Evolutionary conservation across 225 moss, liverwort and hornwort genomes (phyloP).

Genomic region (Marchantia polymorpha): DNA sequence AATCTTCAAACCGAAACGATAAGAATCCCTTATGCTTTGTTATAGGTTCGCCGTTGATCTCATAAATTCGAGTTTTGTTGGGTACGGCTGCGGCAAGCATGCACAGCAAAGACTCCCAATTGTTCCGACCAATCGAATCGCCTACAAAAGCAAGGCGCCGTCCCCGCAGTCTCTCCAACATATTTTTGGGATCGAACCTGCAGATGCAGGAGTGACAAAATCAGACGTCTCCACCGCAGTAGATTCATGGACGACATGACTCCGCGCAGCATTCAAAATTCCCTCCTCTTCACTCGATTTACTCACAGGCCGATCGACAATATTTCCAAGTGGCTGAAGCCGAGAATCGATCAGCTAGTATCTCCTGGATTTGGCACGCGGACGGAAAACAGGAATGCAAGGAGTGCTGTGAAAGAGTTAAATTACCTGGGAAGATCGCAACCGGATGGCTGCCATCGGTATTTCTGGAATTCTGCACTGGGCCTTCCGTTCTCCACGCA

Average conservation of each 20-base stretch:
- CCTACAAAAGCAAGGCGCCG: conserved; percentile 70
- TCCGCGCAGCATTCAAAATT: not conserved
- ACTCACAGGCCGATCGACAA: not conserved
- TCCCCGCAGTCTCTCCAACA: conserved; percentile 63
- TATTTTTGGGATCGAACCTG: conserved; percentile 58
- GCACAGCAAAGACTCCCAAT: conserved; percentile 96
- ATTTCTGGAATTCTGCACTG: conserved; percentile 65
- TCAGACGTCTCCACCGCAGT: not conserved
- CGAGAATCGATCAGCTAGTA: not conserved
- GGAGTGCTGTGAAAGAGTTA: not conserved
- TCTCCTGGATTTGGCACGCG: not conserved
- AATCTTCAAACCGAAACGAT: conserved; percentile 64
- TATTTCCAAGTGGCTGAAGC: too few relatives aligned
- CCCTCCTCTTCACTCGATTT: not conserved
- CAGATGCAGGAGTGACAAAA: not conserved
- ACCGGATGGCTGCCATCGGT: conserved; percentile 72
- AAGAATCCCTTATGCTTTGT: conserved; percentile 65
- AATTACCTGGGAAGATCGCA: conserved; percentile 69
- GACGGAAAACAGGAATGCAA: not conserved
- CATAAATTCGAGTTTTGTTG: conserved; percentile 61
- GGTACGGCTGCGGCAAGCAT: conserved; percentile 61
- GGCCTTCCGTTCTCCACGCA: conserved; percentile 88
- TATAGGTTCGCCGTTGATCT: conserved; percentile 61
- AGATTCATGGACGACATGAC: not conserved
- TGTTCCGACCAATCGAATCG: conserved; percentile 82